A percentile compares a stretch with the other conserved stretches of the same genome.
Conservation (phyloP, 2,329 filamentous ascomycete species). For the Lachnellula subtilissima region DNA sequence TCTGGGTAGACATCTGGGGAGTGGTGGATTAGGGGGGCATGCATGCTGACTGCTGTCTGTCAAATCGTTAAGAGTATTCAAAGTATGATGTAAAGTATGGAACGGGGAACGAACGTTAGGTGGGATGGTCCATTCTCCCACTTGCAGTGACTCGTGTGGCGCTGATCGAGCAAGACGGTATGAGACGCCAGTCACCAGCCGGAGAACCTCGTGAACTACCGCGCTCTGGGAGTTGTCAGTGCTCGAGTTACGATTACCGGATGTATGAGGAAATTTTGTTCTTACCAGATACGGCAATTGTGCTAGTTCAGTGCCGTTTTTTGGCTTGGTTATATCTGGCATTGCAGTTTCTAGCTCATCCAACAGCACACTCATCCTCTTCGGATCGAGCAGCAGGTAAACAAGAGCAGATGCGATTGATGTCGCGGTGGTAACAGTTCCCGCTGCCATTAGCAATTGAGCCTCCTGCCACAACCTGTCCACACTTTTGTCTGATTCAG, state of each 20-base stretch:
- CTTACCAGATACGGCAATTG: slow-evolving; percentile 36
- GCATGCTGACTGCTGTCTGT: slow-evolving; percentile 10
- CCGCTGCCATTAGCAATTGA: slow-evolving; percentile 35
- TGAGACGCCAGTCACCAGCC: slow-evolving; percentile 11
- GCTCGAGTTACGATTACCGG: neutral
- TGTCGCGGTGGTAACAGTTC: slow-evolving; percentile 36
- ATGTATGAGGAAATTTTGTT: neutral
- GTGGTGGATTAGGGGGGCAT: slow-evolving; percentile 9
- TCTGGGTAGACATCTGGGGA: slow-evolving; percentile 10
- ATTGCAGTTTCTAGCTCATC: slow-evolving; percentile 27
- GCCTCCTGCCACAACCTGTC: slow-evolving; percentile 37
- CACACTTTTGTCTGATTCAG: slow-evolving; percentile 33
- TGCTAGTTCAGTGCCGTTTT: slow-evolving; percentile 34
- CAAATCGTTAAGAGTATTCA: neutral
- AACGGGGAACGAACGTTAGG: slow-evolving; percentile 4
- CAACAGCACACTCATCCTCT: slow-evolving; percentile 22
- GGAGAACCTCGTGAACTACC: slow-evolving; percentile 9
- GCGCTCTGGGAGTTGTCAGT: slow-evolving; percentile 3
- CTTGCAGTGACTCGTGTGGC: slow-evolving; percentile 9
- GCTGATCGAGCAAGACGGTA: slow-evolving; percentile 12
- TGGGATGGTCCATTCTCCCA: slow-evolving; percentile 9
- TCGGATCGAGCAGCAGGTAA: slow-evolving; percentile 26
- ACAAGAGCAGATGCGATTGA: slow-evolving; percentile 29
- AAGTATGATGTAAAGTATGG: neutral
- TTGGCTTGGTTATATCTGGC: slow-evolving; percentile 18